Evolutionary conservation across 2,329 filamentous ascomycete species (phyloP).

Genomic region (Aspergillus candidus): DNA sequence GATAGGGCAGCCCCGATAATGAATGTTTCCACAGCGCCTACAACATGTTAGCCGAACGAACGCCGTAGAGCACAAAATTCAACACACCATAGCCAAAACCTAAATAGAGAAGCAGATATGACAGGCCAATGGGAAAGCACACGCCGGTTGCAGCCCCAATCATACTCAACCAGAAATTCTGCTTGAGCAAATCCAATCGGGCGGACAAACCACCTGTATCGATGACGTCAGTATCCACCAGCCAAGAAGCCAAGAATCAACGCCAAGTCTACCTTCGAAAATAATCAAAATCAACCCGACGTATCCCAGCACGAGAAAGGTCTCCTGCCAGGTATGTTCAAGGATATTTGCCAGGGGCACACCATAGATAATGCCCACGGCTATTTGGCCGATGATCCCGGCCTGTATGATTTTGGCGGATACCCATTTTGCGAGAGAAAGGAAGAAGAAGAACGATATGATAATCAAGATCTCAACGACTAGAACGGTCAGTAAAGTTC

Average conservation of each 20-base stretch:
- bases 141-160: conserved; percentile 42
- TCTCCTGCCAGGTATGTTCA: conserved; percentile 39
- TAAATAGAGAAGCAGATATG: conserved; percentile 39
- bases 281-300: conserved; percentile 47
- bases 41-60: background rate
- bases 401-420: conserved; percentile 39
- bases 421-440: conserved; percentile 39
- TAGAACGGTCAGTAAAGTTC: conserved; percentile 13
- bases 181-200: conserved; percentile 42
- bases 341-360: conserved; percentile 42
- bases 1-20: conserved; percentile 27
- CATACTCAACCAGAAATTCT: conserved; percentile 40
- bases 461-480: conserved; percentile 38
- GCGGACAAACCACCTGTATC: conserved; percentile 40
- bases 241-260: background rate
- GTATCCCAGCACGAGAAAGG: conserved; percentile 44
- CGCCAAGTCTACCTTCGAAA: conserved; percentile 34
- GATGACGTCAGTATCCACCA: conserved; percentile 5
- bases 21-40: conserved; percentile 28
- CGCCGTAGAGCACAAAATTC: background rate
- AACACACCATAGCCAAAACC: conserved; percentile 38
- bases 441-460: conserved; percentile 43
- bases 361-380: conserved; percentile 45
- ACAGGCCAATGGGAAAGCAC: conserved; percentile 42
- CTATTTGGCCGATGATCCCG: conserved; percentile 44